phyloP scores from a whole-genome alignment of 768 basidiomycete genomes.

The Suillus brevipes region DNA sequence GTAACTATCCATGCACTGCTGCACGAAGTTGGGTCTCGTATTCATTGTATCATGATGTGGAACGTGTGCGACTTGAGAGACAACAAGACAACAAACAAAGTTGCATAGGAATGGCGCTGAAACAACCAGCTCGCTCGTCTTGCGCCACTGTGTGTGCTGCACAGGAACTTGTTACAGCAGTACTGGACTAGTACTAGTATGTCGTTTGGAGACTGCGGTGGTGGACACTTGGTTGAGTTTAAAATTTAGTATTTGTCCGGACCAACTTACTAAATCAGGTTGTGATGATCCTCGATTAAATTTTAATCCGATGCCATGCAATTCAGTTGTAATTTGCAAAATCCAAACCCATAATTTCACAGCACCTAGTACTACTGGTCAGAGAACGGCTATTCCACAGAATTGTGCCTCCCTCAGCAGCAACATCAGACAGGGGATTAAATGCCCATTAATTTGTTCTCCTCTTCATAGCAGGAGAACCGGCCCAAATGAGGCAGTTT shows the following conservation, averaged over 20 bases:
- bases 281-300: constrained; percentile 3
- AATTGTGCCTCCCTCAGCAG: neutral
- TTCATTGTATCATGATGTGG: neutral
- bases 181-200: neutral
- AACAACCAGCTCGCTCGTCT: neutral
- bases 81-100: neutral
- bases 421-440: neutral
- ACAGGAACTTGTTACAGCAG: neutral
- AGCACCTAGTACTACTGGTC: neutral
- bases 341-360: neutral
- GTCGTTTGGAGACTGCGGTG: neutral
- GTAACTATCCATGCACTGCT: neutral
- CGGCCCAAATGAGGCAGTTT: neutral
- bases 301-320: neutral
- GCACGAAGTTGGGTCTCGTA: neutral
- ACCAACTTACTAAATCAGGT: neutral
- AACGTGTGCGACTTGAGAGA: neutral
- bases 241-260: constrained; percentile 1
- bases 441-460: neutral
- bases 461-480: neutral
- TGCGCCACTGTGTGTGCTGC: neutral
- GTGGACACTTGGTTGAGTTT: neutral
- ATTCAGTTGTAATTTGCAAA: neutral
- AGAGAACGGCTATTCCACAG: neutral
- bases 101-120: neutral